phyloP scores from a whole-genome alignment of 2,329 filamentous ascomycete genomes.

The Aurifilum marmelostoma region DNA sequence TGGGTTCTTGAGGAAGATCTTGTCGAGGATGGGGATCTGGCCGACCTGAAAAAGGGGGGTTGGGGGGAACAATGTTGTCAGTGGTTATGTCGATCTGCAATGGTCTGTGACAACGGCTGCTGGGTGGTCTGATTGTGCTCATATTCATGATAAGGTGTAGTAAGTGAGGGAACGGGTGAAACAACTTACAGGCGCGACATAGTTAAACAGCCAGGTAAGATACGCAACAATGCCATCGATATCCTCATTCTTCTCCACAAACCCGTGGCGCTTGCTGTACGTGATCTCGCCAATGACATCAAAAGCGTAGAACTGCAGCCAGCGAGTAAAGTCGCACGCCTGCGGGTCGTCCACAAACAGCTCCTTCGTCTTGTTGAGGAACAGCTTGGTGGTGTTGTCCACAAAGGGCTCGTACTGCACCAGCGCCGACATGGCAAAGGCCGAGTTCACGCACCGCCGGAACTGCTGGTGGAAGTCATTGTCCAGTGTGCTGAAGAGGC shows the following conservation, averaged over 20 bases:
- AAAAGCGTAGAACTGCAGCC: conserved; percentile 82
- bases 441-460: conserved; percentile 73
- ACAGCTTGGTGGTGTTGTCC: conserved; percentile 72
- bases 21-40: conserved; percentile 72
- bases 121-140: no score
- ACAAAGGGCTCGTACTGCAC: conserved; percentile 82
- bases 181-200: conserved; percentile 68
- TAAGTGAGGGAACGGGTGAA: not conserved
- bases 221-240: conserved; percentile 74
- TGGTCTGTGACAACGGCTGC: no score
- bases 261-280: conserved; percentile 75
- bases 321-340: conserved; percentile 67
- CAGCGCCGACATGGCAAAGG: conserved; percentile 76
- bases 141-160: no score
- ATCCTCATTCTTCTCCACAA: conserved; percentile 74
- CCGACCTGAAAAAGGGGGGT: conserved; percentile 55
- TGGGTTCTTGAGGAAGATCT: conserved; percentile 74
- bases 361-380: conserved; percentile 64
- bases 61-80: conserved; percentile 12
- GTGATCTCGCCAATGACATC: conserved; percentile 81
- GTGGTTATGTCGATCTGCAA: not conserved
- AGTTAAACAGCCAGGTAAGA: conserved; percentile 66
- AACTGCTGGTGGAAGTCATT: conserved; percentile 77
- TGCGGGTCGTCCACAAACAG: conserved; percentile 51
- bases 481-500: conserved; percentile 76